Base-by-base conservation (phyloP, 352 stramenopile genomes). In the Peronosclerospora sorghi region DNA sequence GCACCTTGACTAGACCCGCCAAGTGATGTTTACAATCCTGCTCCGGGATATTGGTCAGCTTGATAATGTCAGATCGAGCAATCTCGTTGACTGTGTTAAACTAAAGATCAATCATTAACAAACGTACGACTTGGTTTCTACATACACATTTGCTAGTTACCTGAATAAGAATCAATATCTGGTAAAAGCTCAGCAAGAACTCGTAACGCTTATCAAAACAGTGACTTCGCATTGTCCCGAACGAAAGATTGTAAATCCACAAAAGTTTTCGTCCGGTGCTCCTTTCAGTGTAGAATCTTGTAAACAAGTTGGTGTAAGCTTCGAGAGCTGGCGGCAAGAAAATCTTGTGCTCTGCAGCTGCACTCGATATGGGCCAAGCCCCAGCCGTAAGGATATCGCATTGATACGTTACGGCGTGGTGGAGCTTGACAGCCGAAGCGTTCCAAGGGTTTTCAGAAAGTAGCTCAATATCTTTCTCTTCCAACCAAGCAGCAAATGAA, bases 371-470 rank as follows among this genome's bases (percentile, higher is more conserved):
- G 4, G 80, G 80, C 80, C 80, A 92, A 14, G 77, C 76, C 20
- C 77, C 80, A 37, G 80, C 80, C 32, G 80, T 92, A 12, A 92
- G 63, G 29, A 92, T 69, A 21, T 90, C 77, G 23, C 77, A 89
- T 32, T 86, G 74, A 35, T 83, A 86, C 8, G 56, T 48, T 27
- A 83, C 47, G 14, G 59, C 45, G 32, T 82, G 65, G 21, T 89
- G 73, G 12, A 92, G 63, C 0, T 51, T 32, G 49, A 89, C 71
- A 2, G 68, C 74, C 36, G 50, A 41, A 15, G 57, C 36, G 24
- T 79, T 69, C 19, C 48, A 50, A 1, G 52, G 42, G 18, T 62
- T 45, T 32, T 72, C 59, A 6, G 45, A 53, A 0, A 62, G 53
- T 7, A 86, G 37, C 10, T 81, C 49, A 7, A 56, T 59, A 27